These are phyloP conservation scores for Lepraria neglecta DNA, from an alignment of 495 filamentous ascomycete genomes.

Conservation along the genomic window DNA sequence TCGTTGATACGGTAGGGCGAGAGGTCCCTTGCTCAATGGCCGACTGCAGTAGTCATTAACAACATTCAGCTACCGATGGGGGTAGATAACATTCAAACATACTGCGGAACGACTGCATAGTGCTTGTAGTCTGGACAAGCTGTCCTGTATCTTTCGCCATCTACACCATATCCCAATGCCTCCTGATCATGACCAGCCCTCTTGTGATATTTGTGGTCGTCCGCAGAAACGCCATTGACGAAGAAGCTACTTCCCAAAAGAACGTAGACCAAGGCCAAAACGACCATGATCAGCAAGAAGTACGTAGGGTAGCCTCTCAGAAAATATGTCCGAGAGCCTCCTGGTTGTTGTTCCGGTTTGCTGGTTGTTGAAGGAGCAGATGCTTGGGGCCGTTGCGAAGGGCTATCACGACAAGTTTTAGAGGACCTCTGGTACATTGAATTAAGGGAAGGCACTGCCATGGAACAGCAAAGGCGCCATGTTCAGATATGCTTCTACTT, in stretches of 20 bases:
- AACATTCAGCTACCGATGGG: not conserved
- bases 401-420: not conserved
- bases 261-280: not conserved
- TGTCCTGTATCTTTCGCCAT: slow-evolving; percentile 26
- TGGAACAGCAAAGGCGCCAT: not conserved
- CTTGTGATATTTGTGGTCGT: not conserved
- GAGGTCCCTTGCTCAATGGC: slow-evolving; percentile 71
- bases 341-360: not conserved
- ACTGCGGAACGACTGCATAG: slow-evolving; percentile 44
- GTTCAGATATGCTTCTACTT: not conserved
- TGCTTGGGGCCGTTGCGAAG: not conserved
- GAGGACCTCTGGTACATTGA: slow-evolving; percentile 1
- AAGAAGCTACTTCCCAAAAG: slow-evolving; percentile 12
- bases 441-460: not conserved
- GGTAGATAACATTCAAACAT: slow-evolving; percentile 24
- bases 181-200: slow-evolving; percentile 21
- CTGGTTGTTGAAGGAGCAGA: not conserved
- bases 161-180: slow-evolving; percentile 21
- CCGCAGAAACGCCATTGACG: slow-evolving; percentile 1
- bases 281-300: slow-evolving; percentile 14
- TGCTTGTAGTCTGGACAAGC: slow-evolving; percentile 49
- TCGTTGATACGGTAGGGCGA: slow-evolving; percentile 83
- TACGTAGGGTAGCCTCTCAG: not conserved
- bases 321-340: not conserved
- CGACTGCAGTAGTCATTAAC: slow-evolving; percentile 39